Percentiles rank a stretch among this genome's conserved stretches.
These are phyloP conservation scores for Calonectria multiphialidica DNA, from an alignment of 2,329 filamentous ascomycete genomes.

Conservation along the genomic window DNA sequence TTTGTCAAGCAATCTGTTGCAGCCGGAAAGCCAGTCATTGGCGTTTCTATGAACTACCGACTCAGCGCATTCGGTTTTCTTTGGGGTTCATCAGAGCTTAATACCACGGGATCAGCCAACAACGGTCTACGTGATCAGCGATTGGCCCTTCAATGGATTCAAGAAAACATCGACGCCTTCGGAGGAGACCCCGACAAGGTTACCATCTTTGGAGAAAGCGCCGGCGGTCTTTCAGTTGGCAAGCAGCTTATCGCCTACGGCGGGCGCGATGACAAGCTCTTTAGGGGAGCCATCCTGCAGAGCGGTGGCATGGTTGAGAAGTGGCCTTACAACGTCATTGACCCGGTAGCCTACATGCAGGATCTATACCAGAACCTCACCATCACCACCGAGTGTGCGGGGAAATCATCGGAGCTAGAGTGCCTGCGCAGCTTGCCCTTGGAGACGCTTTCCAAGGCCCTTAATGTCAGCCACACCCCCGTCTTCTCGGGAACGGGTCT, in stretches of 20 bases:
- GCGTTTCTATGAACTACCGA: background rate
- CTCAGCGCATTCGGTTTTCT: conserved; percentile 4
- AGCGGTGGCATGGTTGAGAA: conserved; percentile 4
- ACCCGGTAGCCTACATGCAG: background rate
- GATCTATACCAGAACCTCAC: conserved; percentile 13
- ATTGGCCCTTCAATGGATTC: conserved; percentile 3
- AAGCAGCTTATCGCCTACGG: conserved; percentile 1
- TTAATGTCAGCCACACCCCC: background rate
- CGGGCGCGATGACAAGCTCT: background rate
- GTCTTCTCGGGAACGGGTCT: conserved; percentile 6
- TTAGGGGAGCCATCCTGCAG: background rate
- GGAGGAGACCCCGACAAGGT: background rate
- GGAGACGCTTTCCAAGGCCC: background rate
- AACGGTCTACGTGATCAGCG: conserved; percentile 7
- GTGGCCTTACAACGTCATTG: conserved; percentile 4
- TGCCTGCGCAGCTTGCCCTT: background rate
- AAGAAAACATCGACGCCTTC: background rate
- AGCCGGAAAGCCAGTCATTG: background rate
- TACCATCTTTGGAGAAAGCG: conserved; percentile 1
- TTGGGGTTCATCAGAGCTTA: conserved; percentile 3
- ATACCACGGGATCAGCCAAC: background rate
- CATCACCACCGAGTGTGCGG: background rate
- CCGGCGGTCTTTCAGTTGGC: background rate
- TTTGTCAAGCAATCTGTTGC: conserved; percentile 8
- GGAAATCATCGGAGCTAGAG: background rate